Evolutionary conservation across 2,329 filamentous ascomycete genomes (phyloP), one percentile per base, ranked within the genome.

Genomic region (Parastagonospora nodorum): DNA sequence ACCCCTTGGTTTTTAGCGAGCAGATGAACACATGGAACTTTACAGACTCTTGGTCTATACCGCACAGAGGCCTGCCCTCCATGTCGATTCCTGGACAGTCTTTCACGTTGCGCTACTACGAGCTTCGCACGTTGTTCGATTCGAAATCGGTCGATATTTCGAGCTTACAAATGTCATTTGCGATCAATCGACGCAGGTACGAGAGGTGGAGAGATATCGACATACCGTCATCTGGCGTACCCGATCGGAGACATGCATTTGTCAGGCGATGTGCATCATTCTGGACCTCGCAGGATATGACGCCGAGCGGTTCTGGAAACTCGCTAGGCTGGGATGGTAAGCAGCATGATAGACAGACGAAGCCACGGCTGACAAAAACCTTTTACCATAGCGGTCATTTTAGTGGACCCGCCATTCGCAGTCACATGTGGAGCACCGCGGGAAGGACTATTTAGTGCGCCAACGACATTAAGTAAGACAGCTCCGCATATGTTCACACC

Each of bases 21-120:
- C 61, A 65, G 32, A 61, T 60, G 56, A 60, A 65, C 24, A 60
- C 61, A 6, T 63, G 56, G 59, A 64, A 61, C 35, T 64, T 53
- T 16, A 57, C 58, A 3, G 58, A 61, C 16, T 60, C 55, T 2
- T 48, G 48, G 24, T 58, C 60, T 4, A 55, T 58, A 5, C 55
- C 58, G 6, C 45, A 55, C 38, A 51, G 60, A 24, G 50, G 50
- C 16, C 38, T 65, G 6, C 60, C 60, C 1, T 63, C 60, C 14
- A 48, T 63, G 45, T 48, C 43, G 2, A 28, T 42, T 3, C 60
- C 60, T 0, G 42, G 50, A 8, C 49, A 51, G 14, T 57, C 51
- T 6, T 61, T 63, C 12, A 58, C 58, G 0, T 11, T 65, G 11
- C 51, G 60, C 19, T 63, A 63, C 38, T 57, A 58, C 42, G 60